phyloP scores from a whole-genome alignment of 23 red algal genomes.

The Pyropia haitanensis region DNA sequence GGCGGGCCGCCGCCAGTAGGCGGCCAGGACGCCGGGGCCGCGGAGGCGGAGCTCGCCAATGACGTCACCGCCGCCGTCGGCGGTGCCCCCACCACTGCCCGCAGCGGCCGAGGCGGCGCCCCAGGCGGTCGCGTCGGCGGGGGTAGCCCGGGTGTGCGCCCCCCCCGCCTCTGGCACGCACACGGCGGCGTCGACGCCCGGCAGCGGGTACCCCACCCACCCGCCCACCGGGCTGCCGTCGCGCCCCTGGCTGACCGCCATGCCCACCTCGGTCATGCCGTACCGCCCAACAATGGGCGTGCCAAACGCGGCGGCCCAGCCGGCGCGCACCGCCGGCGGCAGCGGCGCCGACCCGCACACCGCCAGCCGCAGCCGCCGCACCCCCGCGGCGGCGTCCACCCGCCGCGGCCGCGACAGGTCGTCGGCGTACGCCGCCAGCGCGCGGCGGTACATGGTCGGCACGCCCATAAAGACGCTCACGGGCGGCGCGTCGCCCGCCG shows the following conservation, averaged over 20 bases:
- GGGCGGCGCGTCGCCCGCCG: conserved; percentile 11
- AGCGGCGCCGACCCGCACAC: conserved; percentile 82
- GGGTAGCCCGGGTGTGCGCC: not conserved
- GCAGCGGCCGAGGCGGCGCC: too few species aligned
- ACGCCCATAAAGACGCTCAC: conserved; percentile 92
- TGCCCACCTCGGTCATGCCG: conserved; percentile 89
- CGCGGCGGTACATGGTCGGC: conserved; percentile 65
- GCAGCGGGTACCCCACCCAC: conserved; percentile 48
- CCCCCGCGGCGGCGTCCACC: conserved; percentile 11
- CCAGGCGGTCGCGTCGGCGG: too few species aligned
- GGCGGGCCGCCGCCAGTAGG: conserved; percentile 48
- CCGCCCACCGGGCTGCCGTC: conserved; percentile 28
- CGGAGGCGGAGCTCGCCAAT: conserved; percentile 63
- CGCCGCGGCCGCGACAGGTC: not conserved
- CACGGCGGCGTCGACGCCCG: conserved; percentile 35
- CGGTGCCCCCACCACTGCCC: not conserved
- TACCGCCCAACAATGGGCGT: conserved; percentile 75
- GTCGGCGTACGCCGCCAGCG: conserved; percentile 35
- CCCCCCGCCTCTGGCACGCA: not conserved
- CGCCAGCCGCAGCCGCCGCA: conserved; percentile 57
- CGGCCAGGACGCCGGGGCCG: conserved; percentile 59
- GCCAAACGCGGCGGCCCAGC: conserved; percentile 36
- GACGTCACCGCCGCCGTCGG: not conserved
- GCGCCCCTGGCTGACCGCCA: conserved; percentile 39
- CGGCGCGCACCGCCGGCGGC: conserved; percentile 30